These are phyloP conservation scores for Blastobotrys indianensis DNA, from an alignment of 1,139 yeast species.

Conservation along the genomic window DNA sequence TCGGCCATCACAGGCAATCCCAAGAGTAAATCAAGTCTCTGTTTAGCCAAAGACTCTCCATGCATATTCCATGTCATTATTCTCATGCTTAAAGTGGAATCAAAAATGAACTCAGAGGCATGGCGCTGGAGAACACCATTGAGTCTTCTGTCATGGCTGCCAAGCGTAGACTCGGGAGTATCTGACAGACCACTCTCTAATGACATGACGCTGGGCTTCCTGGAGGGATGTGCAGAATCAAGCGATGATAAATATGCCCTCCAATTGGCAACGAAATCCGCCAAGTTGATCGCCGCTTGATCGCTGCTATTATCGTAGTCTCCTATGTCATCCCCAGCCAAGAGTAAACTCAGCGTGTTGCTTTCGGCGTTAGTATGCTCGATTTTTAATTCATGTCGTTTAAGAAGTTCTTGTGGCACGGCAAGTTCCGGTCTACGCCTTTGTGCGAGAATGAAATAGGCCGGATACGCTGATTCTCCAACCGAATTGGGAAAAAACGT, in stretches of 20 bases:
- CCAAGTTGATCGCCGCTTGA: conserved; percentile 18
- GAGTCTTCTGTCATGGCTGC: conserved; percentile 3
- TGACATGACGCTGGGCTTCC: background rate
- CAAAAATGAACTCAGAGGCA: conserved; percentile 14
- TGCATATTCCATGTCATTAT: conserved; percentile 45
- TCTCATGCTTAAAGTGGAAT: conserved; percentile 24
- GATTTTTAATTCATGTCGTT: conserved; percentile 12
- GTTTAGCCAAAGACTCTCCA: conserved; percentile 34
- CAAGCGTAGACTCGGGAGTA: background rate
- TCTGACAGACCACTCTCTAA: background rate
- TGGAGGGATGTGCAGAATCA: too few relatives aligned
- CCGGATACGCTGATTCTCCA: conserved; percentile 18
- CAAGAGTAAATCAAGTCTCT: conserved; percentile 21
- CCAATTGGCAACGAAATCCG: conserved; percentile 26
- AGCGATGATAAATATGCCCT: conserved; percentile 8
- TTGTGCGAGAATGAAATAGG: conserved; percentile 22
- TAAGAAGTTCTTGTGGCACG: conserved; percentile 13
- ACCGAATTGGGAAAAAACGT: conserved; percentile 15
- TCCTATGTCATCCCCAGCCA: conserved; percentile 28
- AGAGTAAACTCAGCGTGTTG: conserved; percentile 15
- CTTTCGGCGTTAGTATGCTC: conserved; percentile 3
- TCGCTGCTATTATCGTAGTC: conserved; percentile 14
- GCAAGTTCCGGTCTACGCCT: conserved; percentile 19
- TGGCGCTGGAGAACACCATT: background rate
- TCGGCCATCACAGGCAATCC: conserved; percentile 30